These are phyloP conservation scores for Pterocarpus santalinus DNA, from an alignment of 306 rosid genomes.

Conservation along the genomic window DNA sequence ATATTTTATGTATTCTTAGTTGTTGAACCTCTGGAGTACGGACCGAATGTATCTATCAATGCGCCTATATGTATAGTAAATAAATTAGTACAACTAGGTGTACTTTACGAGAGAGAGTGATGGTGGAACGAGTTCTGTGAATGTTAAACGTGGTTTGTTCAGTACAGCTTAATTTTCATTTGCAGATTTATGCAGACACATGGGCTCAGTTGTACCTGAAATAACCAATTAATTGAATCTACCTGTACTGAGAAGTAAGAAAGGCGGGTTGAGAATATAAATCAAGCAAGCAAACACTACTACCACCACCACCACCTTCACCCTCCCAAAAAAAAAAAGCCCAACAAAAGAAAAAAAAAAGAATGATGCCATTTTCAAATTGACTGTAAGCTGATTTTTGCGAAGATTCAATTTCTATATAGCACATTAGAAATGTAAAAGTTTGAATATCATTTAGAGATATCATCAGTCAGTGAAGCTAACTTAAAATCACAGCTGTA, in stretches of 20 bases:
- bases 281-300: no score
- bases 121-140: slow-evolving; percentile 40
- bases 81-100: not conserved
- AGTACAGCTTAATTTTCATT: slow-evolving; percentile 16
- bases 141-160: slow-evolving; percentile 42
- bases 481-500: not conserved
- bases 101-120: not conserved
- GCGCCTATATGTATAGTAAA: slow-evolving; percentile 10
- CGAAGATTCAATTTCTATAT: not conserved
- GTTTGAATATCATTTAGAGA: not conserved
- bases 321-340: no score
- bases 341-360: no score
- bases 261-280: no score
- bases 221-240: not conserved
- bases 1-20: not conserved
- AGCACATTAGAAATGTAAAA: not conserved
- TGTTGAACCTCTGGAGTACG: no score
- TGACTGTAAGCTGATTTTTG: not conserved
- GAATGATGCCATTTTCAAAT: no score
- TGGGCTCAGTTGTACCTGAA: not conserved
- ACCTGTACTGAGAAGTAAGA: no score
- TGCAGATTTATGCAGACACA: no score
- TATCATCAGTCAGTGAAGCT: not conserved
- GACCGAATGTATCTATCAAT: no score
- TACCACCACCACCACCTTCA: no score